These are phyloP conservation scores for Cystoderma amianthinum DNA, from an alignment of 768 basidiomycete genomes.

Conservation along the genomic window DNA sequence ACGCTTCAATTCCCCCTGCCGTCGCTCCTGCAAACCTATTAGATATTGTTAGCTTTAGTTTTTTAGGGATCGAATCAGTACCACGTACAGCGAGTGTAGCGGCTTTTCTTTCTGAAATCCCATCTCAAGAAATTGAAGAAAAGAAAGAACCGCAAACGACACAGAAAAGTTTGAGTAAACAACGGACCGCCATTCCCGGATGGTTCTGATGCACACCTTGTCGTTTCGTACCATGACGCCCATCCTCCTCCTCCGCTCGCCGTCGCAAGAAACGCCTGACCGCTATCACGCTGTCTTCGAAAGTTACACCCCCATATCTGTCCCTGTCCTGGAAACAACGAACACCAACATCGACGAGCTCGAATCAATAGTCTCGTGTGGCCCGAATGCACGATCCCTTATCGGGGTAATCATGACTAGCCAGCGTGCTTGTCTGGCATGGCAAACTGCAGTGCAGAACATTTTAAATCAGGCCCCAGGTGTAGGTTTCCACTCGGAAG, in stretches of 20 bases:
- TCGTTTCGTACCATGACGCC: constrained; percentile 18
- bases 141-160: neutral
- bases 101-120: constrained; percentile 66
- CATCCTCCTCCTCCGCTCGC: constrained; percentile 37
- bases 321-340: constrained; percentile 68
- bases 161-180: neutral
- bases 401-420: constrained; percentile 76
- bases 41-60: neutral
- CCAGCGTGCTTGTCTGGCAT: constrained; percentile 69
- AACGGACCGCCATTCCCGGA: neutral
- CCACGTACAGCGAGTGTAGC: constrained; percentile 60
- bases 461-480: neutral
- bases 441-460: constrained; percentile 35
- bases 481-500: no score
- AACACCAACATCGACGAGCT: constrained; percentile 44
- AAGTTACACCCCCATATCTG: constrained; percentile 49
- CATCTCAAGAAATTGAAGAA: no score
- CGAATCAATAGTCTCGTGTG: constrained; percentile 27
- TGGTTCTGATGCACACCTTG: neutral
- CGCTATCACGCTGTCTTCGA: constrained; percentile 56
- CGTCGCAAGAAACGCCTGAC: constrained; percentile 36
- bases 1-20: constrained; percentile 93
- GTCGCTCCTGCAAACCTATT: constrained; percentile 75
- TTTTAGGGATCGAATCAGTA: neutral
- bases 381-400: constrained; percentile 23